Evolutionary conservation across 169 alveolate genomes (phyloP).

Genomic region (Toxoplasma gondii): DNA sequence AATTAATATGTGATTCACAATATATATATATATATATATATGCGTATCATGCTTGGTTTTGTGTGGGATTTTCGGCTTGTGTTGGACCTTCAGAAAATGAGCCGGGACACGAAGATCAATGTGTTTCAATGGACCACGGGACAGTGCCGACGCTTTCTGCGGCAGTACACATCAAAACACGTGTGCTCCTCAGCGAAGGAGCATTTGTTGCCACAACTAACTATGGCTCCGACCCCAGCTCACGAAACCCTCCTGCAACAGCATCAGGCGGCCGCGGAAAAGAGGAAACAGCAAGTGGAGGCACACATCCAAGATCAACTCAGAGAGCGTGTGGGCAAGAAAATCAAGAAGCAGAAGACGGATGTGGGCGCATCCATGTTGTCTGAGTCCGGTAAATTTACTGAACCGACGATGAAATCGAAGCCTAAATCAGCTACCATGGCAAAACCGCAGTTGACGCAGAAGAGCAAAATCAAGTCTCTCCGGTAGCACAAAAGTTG

Average conservation of each 20-base stretch:
- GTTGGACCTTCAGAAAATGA: background rate
- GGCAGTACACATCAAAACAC: background rate
- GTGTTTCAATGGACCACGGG: constrained; percentile 39
- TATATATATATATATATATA: background rate
- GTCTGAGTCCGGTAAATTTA: too few species aligned
- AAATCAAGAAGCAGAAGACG: background rate
- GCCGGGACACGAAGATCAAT: constrained; percentile 23
- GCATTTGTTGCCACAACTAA: constrained; percentile 16
- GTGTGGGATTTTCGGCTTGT: background rate
- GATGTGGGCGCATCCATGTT: too few species aligned
- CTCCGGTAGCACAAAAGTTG: too few species aligned
- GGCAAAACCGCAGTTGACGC: too few species aligned
- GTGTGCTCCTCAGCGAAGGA: constrained; percentile 30
- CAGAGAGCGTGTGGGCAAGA: background rate
- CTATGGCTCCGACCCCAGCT: background rate
- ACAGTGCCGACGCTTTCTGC: background rate
- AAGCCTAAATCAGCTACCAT: too few species aligned
- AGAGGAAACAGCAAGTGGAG: background rate
- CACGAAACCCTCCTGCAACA: constrained; percentile 4
- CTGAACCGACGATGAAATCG: too few species aligned
- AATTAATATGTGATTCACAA: background rate
- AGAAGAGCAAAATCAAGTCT: too few species aligned
- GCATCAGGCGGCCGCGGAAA: background rate
- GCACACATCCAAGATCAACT: background rate
- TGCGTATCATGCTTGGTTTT: background rate